Base-by-base conservation (phyloP, 768 basidiomycete genomes). In the Punctularia strigosozonata region DNA sequence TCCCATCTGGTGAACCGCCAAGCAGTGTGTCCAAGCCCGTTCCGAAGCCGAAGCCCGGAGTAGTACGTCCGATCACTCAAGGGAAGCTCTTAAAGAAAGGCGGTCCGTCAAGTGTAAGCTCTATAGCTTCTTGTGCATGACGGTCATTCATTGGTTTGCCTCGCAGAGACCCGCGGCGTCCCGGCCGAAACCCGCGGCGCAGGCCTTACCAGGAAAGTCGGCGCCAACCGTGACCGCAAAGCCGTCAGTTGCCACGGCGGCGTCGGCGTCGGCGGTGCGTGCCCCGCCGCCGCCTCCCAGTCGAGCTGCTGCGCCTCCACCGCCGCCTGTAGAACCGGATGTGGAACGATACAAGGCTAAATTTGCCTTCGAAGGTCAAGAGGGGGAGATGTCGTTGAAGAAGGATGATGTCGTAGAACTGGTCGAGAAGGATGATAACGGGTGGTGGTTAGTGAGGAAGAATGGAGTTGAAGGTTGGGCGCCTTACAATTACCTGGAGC, bases 391-490 rank as follows among this genome's bases (percentile, higher is more conserved):
- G 70, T 65, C 77, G 5, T 59, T 99, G 37, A 73, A 70, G 47
- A 97, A 97, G 58, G 95, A 91, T 50, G 95, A 97, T 43, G 42
- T 85, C 3, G 86, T 98, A 1, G 92, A 97, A 61, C 65, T 98
- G 15, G 66, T 91, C 23, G 81, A 94, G 64, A 90, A 95, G 56
- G 80, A 82, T 53, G 77, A 91, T 43, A 94, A 94, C 49, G 95
- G 94, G 3, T 99, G 95, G 95, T 98, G 95, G 94, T 68, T 95
- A 23, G 82, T 97, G 41, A 86, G 81, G 68, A 89, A 83, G 59
- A 71, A 68, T 38, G 73, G 72, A 2, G 60, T 64, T 14, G 90
- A 97, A 54, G 95, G 89, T 12, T 99, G 92, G 91, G 89, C 92
- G 15, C 95, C 95, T 2, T 79, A 81, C 47, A 91, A 89, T 57